These are phyloP conservation scores for Primulina eburnea DNA, from an alignment of 257 asterid species.

Conservation along the genomic window DNA sequence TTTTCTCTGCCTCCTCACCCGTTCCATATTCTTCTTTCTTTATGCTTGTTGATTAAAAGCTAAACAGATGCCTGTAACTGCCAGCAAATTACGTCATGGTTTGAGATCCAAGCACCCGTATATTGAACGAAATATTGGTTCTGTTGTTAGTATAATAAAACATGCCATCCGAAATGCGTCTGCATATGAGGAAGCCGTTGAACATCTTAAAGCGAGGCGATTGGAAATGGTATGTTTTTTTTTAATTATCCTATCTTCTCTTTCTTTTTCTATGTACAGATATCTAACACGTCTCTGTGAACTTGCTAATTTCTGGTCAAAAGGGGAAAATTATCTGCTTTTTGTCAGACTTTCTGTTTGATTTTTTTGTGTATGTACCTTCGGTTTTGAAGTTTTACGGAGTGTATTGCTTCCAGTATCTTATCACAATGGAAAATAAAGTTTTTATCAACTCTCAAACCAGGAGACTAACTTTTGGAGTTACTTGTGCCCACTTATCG, in stretches of 20 bases:
- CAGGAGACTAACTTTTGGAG: constrained; percentile 11
- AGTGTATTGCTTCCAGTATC: constrained; percentile 3
- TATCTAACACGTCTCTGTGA: background rate
- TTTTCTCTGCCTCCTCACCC: constrained; percentile 21
- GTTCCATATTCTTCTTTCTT: background rate
- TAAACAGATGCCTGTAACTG: constrained; percentile 84
- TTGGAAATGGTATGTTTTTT: constrained; percentile 52
- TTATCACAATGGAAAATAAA: background rate
- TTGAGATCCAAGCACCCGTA: constrained; percentile 79
- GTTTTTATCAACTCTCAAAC: constrained; percentile 5
- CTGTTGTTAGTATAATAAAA: constrained; percentile 73
- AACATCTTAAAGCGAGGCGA: constrained; percentile 55
- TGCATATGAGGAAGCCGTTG: constrained; percentile 66
- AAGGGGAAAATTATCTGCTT: background rate
- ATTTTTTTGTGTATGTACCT: background rate
- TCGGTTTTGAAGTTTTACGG: background rate
- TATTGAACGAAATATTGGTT: constrained; percentile 70
- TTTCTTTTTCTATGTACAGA: constrained; percentile 15
- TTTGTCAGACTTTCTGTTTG: constrained; percentile 3
- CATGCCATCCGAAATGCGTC: constrained; percentile 73
- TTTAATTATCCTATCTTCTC: constrained; percentile 7
- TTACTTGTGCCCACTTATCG: background rate
- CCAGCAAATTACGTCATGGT: constrained; percentile 51
- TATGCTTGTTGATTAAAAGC: constrained; percentile 50
- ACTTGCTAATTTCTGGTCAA: constrained; percentile 18